Base-by-base conservation (phyloP, 2,329 filamentous ascomycete species). In the Arthrinium puccinioides region DNA sequence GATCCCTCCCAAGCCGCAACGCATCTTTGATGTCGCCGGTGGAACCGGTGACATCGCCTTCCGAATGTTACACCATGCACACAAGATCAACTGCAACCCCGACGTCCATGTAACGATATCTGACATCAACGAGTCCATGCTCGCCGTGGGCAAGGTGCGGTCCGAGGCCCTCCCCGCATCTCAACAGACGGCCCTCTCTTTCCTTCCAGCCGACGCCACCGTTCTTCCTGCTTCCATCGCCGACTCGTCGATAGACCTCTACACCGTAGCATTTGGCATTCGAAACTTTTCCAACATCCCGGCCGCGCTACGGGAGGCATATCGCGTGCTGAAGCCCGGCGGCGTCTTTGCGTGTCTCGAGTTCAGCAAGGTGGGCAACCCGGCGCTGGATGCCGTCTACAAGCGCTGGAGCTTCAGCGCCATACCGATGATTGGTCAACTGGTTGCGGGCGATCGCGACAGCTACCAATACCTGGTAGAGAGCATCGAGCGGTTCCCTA, bases 391-490 rank as follows among this genome's bases (percentile, higher is more conserved):
- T 61, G 78, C 80, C 14, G 62, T 90, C 2, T 98, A 98, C 65
- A 94, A 95, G 72, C 76, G 84, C 41, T 98, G 94, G 89, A 95
- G 87, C 43, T 98, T 98, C 60, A 75, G 80, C 42, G 88, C 87
- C 10, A 98, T 98, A 47, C 92, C 92, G 0, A 62, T 98, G 49
- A 96, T 98, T 54, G 94, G 92, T 3, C 90, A 98, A 65, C 57
- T 98, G 43, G 89, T 98, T 13, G 90, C 92, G 2, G 87, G 87
- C 6, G 94, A 98, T 59, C 73, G 90, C 39, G 90, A 94, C 55
- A 95, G 87, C 59, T 98, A 98, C 62, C 92, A 98, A 70, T 98
- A 98, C 63, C 72, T 98, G 9, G 92, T 98, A 9, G 92, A 98
- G 72, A 96, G 89, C 61, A 98, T 98, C 60, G 89, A 96, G 64